These are phyloP conservation scores for Ustilago lituana DNA, from an alignment of 1,284 basidiomycete species.

Conservation along the genomic window DNA sequence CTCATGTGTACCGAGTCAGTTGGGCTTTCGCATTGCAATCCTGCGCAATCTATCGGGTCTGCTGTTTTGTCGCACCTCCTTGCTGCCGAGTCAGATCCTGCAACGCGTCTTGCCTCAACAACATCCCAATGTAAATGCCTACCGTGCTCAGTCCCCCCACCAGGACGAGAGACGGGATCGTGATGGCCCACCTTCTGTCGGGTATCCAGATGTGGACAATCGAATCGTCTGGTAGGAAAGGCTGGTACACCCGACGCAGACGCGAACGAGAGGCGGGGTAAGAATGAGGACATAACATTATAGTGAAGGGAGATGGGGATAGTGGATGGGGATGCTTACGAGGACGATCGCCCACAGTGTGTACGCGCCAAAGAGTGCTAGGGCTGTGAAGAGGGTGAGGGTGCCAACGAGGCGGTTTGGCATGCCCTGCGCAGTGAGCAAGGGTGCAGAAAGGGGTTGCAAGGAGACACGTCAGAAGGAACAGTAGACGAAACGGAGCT, in stretches of 20 bases:
- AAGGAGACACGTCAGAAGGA: too few relatives aligned
- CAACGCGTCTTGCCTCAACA: conserved; percentile 21
- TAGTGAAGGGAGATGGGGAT: neutral
- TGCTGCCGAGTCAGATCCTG: conserved; percentile 1
- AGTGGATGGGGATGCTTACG: conserved; percentile 11
- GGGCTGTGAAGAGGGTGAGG: conserved; percentile 16
- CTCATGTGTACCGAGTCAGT: too few relatives aligned
- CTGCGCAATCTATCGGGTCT: too few relatives aligned
- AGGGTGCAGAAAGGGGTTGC: too few relatives aligned
- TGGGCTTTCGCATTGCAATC: too few relatives aligned
- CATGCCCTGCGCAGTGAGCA: conserved; percentile 11
- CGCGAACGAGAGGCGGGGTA: too few relatives aligned
- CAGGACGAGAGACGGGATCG: conserved; percentile 26
- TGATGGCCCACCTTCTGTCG: conserved; percentile 31
- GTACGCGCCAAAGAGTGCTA: conserved; percentile 20
- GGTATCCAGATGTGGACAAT: conserved; percentile 20
- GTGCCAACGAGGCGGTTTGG: conserved; percentile 23
- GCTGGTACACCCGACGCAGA: too few relatives aligned
- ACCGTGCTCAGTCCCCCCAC: conserved; percentile 28
- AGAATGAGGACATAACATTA: neutral
- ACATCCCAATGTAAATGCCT: conserved; percentile 25
- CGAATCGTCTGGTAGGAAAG: conserved; percentile 37
- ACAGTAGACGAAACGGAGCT: too few relatives aligned
- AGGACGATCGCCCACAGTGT: conserved; percentile 37
- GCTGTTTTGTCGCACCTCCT: too few relatives aligned